Evolutionary conservation across 805 yeast species (phyloP), one percentile per base, ranked within the genome.

Genomic region (Lipomyces mesembrius): DNA sequence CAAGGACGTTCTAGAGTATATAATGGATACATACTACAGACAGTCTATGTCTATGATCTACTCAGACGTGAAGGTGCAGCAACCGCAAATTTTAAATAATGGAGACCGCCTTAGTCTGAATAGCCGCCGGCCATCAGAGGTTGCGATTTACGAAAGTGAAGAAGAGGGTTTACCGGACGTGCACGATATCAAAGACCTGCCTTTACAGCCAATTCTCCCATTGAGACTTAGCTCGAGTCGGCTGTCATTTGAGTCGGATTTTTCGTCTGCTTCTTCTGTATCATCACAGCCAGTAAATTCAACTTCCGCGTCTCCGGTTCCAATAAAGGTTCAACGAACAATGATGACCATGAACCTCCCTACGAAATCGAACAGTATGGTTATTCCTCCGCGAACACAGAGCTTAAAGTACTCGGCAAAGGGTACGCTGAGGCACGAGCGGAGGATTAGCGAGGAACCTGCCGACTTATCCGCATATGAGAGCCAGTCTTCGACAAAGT

Each of bases 371-470:
- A 17, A 6, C 49, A 43, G 22, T 43, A 8, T n/a, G 22, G 1
- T 34, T 8, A 8, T 59, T 8, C 63, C 65, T 9, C 60, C 59
- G n/a, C 64, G 66, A 11, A 22, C 35, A 2, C 65, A 61, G 54
- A 62, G 60, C 37, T 59, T 62, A n/a, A 62, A 52, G 35, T 39
- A 62, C 56, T 39, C 52, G 35, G 56, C 59, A 6, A 58, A 57
- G 17, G 55, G 62, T 3, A 29, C 39, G 12, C 17, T 61, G 12
- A 46, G 35, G 20, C 69, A 66, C 22, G 61, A 62, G 43, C 63
- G 66, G 22, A 43, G 56, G 34, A 66, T 66, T 12, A 62, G 59
- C 35, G 69, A 66, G 52, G 69, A 66, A 37, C 63, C 63, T n/a
- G 62, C 49, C 14, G 66, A 60, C 12, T 32, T 39, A 11, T 37